These are phyloP conservation scores for Aspergillus alliaceus DNA, from an alignment of 2,329 filamentous ascomycete genomes.

Conservation along the genomic window DNA sequence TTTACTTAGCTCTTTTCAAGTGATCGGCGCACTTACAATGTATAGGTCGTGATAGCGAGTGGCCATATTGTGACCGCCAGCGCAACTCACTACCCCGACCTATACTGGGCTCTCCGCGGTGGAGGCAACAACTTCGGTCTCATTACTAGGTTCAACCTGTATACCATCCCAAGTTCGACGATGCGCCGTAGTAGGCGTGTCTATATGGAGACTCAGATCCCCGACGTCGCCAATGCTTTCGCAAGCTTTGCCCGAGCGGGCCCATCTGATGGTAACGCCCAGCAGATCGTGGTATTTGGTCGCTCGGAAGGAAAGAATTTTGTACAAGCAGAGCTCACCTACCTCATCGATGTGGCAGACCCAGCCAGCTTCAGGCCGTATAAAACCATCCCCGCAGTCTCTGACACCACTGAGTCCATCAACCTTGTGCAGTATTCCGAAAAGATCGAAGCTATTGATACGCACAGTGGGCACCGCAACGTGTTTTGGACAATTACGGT, in stretches of 20 bases:
- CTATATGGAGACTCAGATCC: constrained; percentile 30
- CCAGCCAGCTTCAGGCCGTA: constrained; percentile 40
- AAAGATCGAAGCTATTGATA: constrained; percentile 35
- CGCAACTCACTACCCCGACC: constrained; percentile 28
- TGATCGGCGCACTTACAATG: background rate
- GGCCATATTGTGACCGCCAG: constrained; percentile 33
- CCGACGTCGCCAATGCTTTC: constrained; percentile 34
- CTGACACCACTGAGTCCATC: constrained; percentile 29
- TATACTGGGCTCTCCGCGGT: constrained; percentile 43
- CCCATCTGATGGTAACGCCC: constrained; percentile 33
- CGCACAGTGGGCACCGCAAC: constrained; percentile 31
- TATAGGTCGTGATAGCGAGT: constrained; percentile 26
- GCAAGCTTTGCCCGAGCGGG: constrained; percentile 25
- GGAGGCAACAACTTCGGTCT: constrained; percentile 41
- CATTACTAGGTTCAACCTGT: constrained; percentile 42
- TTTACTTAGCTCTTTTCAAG: background rate
- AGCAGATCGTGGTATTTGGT: constrained; percentile 33
- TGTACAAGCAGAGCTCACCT: constrained; percentile 36
- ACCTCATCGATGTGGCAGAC: constrained; percentile 36
- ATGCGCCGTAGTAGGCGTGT: constrained; percentile 41
- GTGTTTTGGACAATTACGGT: constrained; percentile 34
- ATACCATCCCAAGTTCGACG: constrained; percentile 35
- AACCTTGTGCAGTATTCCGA: constrained; percentile 32
- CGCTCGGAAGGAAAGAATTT: constrained; percentile 26
- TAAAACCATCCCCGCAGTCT: constrained; percentile 30